Evolutionary conservation across 1,284 basidiomycete genomes (phyloP).

Genomic region (Sporisorium graminicola): DNA sequence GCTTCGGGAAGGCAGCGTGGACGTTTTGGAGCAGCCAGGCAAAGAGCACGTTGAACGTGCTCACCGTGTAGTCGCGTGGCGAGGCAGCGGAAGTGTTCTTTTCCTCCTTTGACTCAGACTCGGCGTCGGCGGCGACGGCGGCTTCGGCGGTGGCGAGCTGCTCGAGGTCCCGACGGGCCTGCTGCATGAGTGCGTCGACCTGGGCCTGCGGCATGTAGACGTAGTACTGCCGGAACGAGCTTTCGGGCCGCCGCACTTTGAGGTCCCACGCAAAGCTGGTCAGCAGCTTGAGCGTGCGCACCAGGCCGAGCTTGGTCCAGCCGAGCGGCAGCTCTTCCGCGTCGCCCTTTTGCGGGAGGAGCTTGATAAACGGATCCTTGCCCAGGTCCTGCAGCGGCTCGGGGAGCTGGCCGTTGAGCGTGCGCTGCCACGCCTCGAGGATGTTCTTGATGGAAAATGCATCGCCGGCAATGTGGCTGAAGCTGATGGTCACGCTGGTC

Average conservation of each 20-base stretch:
- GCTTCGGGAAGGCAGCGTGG: slow-evolving; percentile 16
- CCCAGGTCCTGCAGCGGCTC: slow-evolving; percentile 11
- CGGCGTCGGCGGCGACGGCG: background rate
- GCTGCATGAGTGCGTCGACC: slow-evolving; percentile 11
- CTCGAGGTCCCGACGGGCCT: slow-evolving; percentile 15
- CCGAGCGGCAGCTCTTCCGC: slow-evolving; percentile 15
- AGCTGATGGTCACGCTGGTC: slow-evolving; percentile 20
- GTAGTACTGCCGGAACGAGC: slow-evolving; percentile 26
- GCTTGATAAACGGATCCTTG: slow-evolving; percentile 20
- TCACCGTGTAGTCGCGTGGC: slow-evolving; percentile 4
- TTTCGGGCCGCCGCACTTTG: slow-evolving; percentile 24
- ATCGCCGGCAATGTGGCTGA: slow-evolving; percentile 27
- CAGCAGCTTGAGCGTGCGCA: slow-evolving; percentile 14
- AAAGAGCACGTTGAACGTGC: slow-evolving; percentile 36
- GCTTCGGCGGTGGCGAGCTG: background rate
- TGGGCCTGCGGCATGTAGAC: slow-evolving; percentile 23
- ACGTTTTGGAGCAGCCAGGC: slow-evolving; percentile 31
- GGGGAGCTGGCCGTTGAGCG: background rate
- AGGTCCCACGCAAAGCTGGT: slow-evolving; percentile 27
- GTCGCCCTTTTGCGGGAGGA: slow-evolving; percentile 8
- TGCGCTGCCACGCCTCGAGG: slow-evolving; percentile 10
- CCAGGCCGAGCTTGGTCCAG: slow-evolving; percentile 17
- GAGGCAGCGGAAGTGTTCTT: background rate
- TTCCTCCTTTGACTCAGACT: background rate
- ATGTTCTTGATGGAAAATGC: slow-evolving; percentile 24